Base-by-base conservation (phyloP, 2,329 filamentous ascomycete genomes). In the Nothophoma quercina region DNA sequence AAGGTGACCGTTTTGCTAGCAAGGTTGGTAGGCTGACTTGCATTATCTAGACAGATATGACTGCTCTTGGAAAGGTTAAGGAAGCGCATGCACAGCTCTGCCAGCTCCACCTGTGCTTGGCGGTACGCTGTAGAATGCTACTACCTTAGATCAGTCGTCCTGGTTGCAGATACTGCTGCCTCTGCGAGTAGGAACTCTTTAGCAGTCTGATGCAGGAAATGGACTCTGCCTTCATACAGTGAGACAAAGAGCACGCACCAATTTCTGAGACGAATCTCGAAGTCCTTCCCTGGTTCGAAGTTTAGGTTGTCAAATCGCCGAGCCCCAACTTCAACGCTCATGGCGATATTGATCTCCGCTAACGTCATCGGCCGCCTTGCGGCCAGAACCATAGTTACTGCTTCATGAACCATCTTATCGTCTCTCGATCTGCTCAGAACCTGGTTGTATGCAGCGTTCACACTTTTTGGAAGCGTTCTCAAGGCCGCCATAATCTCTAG, bases 371-470 rank as follows among this genome's bases (percentile, higher is more conserved):
- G 50, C 32, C 55, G 48, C 7, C 19, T 40, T 16, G 58, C 58
- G 30, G 51, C 55, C 22, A 60, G 41, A 22, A 58, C 49, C 33
- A 60, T 55, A 15, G 45, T 15, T 19, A 60, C 39, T 10, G 23
- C 55, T 16, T 55, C 56, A 18, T 36, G 44, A 21, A 58, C 58
- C 9, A 36, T 26, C 13, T 12, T 2, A 4, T 46, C 48, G 46
- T 62, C 47, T 50, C 51, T 50, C 15, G 51, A 62, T 30, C 56
- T 62, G 19, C 22, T 50, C 29, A 62, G 34, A 46, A 62, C 58
- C 43, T 41, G 30, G 30, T 59, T 51, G 32, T 62, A 62, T 41
- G 56, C 56, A 34, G 58, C 28, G 35, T 56, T 47, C 15, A 62
- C 46, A 36, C 5, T 58, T 23, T 28, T 35, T 34, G 56, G 59